phyloP scores from a whole-genome alignment of 2,329 filamentous ascomycete species.

The Metarhizium anisopliae region DNA sequence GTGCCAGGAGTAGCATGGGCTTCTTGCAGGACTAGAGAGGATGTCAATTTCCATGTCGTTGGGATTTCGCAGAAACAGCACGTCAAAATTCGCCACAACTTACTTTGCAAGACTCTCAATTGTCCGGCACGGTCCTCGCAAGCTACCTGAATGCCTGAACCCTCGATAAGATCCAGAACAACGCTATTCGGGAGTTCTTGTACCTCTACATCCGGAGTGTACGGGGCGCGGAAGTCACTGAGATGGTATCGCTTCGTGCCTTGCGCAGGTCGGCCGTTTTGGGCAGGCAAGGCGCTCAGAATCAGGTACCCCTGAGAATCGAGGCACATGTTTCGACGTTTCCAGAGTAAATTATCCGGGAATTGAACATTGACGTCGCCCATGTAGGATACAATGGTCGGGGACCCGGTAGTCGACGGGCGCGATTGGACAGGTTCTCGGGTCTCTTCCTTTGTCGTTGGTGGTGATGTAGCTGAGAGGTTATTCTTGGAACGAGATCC shows the following conservation, averaged over 20 bases:
- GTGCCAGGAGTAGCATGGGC: slow-evolving; percentile 24
- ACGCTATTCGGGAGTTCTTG: slow-evolving; percentile 89
- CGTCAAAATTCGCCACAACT: slow-evolving; percentile 18
- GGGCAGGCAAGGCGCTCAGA: slow-evolving; percentile 53
- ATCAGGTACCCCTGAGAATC: slow-evolving; percentile 78
- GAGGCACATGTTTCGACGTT: slow-evolving; percentile 79
- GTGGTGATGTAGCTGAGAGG: slow-evolving; percentile 37
- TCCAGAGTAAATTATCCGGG: slow-evolving; percentile 93
- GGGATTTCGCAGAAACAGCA: not conserved
- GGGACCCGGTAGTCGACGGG: slow-evolving; percentile 20
- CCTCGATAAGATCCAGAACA: slow-evolving; percentile 50
- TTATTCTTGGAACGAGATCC: slow-evolving; percentile 35
- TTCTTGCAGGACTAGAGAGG: slow-evolving; percentile 23
- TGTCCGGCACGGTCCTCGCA: slow-evolving; percentile 55
- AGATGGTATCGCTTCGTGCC: slow-evolving; percentile 73
- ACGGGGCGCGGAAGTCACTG: slow-evolving; percentile 71
- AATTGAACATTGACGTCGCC: slow-evolving; percentile 96
- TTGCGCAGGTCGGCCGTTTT: slow-evolving; percentile 36
- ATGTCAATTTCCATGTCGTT: not conserved
- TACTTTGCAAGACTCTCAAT: slow-evolving; percentile 43
- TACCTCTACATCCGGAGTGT: slow-evolving; percentile 78
- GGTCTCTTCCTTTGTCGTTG: slow-evolving; percentile 39
- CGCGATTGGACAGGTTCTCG: slow-evolving; percentile 12
- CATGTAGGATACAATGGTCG: slow-evolving; percentile 54
- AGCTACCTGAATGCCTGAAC: slow-evolving; percentile 53